phyloP scores from a whole-genome alignment of 78 protist genomes.

The Bodo saltans region DNA sequence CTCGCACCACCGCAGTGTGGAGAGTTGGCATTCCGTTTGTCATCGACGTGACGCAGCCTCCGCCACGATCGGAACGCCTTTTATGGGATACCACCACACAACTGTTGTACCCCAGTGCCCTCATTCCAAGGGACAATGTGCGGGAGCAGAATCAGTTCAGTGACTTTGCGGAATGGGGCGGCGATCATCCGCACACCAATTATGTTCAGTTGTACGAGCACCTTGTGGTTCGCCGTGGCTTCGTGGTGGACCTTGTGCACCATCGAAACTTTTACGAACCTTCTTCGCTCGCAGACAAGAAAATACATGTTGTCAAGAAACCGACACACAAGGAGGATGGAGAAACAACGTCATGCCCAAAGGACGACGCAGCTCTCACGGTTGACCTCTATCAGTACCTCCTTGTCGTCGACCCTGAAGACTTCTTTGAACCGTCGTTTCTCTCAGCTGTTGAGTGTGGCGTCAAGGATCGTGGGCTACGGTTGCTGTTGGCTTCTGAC shows the following conservation, averaged over 20 bases:
- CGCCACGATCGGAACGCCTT: slow-evolving; percentile 71
- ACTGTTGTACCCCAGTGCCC: slow-evolving; percentile 81
- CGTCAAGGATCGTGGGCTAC: slow-evolving; percentile 63
- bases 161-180: slow-evolving; percentile 92
- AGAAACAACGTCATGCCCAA: too few species aligned
- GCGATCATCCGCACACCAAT: slow-evolving; percentile 93
- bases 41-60: slow-evolving; percentile 61
- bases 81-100: slow-evolving; percentile 87
- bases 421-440: slow-evolving; percentile 64
- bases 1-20: not conserved
- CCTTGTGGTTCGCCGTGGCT: slow-evolving; percentile 42
- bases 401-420: slow-evolving; percentile 90
- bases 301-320: too few species aligned
- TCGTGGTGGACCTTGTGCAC: slow-evolving; percentile 55
- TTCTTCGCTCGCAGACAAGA: not conserved
- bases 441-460: slow-evolving; percentile 60
- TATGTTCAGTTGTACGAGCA: slow-evolving; percentile 50
- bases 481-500: slow-evolving; percentile 64
- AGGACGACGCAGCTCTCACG: too few species aligned
- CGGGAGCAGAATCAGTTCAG: slow-evolving; percentile 28
- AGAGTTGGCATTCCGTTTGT: slow-evolving; percentile 40
- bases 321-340: not conserved
- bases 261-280: too few species aligned
- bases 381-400: slow-evolving; percentile 71
- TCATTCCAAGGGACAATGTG: slow-evolving; percentile 87